Evolutionary conservation across 2,329 filamentous ascomycete species (phyloP), one percentile per base, ranked within the genome.

Genomic region (Calonectria ilicicola): DNA sequence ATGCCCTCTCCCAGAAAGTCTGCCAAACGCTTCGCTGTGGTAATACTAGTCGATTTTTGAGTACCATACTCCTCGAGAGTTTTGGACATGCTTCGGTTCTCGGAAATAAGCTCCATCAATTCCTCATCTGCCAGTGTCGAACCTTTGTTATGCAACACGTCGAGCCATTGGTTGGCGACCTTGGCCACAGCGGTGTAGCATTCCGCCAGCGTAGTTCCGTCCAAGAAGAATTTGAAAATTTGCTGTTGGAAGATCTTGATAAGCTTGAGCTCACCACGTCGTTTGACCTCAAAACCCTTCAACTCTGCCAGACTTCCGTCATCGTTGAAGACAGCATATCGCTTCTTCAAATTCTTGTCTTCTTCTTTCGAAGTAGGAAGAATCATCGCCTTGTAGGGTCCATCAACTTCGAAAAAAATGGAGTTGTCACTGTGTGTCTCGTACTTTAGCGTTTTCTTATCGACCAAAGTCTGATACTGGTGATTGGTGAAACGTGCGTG

Each of bases 211-310:
- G 95, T 98, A 5, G 91, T 90, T 8, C 97, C 97, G 81, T 99
- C 96, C 7, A 99, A 87, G 86, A 99, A 99, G 85, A 99, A 98
- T 82, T 98, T 98, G 92, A 99, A 99, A 77, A 99, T 98, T 81
- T 99, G 97, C 72, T 97, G 95, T 84, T 99, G 97, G 83, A 99
- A 99, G 82, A 98, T 99, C 85, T 99, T 99, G 90, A 99, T 99
- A 78, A 99, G 92, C 86, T 99, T 99, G 78, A 99, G 87, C 86
- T 99, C 97, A 88, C 97, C 97, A 90, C 97, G 91, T 82, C 97
- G 93, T 87, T 99, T 99, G 76, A 99, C 93, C 81, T 99, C 97
- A 81, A 99, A 99, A 7, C 97, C 97, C 82, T 99, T 99, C 81
- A 99, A 84, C 82, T 99, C 97, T 17, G 97, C 97, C 65, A 99